A percentile compares a stretch with the other conserved stretches of the same genome.
Evolutionary conservation across 306 rosid genomes (phyloP).

Genomic region (Sophora flavescens): DNA sequence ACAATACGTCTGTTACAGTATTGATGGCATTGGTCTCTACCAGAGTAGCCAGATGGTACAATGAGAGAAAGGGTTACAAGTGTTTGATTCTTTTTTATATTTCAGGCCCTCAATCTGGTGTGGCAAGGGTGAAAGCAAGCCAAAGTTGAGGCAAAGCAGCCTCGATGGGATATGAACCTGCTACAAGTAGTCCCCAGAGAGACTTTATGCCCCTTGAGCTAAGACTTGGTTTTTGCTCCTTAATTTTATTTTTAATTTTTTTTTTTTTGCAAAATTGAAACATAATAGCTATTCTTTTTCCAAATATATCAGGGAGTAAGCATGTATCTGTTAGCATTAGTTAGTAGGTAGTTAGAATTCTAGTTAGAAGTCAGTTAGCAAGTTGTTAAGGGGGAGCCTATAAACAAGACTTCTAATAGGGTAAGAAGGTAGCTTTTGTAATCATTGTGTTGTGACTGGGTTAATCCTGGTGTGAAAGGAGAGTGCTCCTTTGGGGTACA

Average conservation of each 20-base stretch:
- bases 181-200: not conserved
- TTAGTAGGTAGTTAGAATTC: too few species aligned
- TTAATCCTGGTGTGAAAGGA: too few species aligned
- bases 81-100: not conserved
- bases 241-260: not conserved
- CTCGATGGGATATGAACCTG: not conserved
- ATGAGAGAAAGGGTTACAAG: constrained; percentile 6
- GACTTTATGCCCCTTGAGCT: not conserved
- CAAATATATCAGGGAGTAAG: not conserved
- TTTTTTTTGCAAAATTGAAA: not conserved
- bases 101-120: not conserved
- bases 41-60: constrained; percentile 18
- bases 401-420: too few species aligned
- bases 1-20: not conserved
- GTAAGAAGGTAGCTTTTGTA: too few species aligned
- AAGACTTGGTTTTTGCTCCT: constrained; percentile 13
- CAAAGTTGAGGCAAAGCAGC: constrained; percentile 17
- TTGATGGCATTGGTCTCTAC: constrained; percentile 3
- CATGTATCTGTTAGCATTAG: not conserved
- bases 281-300: not conserved
- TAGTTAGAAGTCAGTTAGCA: too few species aligned
- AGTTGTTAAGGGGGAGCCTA: too few species aligned
- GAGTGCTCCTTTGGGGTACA: too few species aligned
- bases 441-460: too few species aligned
- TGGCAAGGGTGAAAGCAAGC: not conserved